These are phyloP conservation scores for Botrytis cinerea DNA, from an alignment of 2,329 filamentous ascomycete genomes.

Conservation along the genomic window DNA sequence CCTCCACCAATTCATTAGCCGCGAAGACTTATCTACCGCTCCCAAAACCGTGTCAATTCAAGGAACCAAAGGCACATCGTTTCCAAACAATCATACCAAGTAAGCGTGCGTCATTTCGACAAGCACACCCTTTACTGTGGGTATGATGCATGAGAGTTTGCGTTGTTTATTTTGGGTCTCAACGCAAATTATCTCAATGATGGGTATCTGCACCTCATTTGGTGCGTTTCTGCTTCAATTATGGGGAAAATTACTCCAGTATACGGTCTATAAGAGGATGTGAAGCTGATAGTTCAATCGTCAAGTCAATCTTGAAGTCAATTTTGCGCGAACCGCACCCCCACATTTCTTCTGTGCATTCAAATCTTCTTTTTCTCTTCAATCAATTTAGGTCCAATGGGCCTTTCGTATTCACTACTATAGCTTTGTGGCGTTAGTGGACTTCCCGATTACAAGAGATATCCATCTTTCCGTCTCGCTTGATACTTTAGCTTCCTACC, in stretches of 20 bases:
- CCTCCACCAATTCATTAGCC: background rate
- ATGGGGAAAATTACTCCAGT: background rate
- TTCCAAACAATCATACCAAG: background rate
- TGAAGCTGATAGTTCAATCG: background rate
- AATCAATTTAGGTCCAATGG: background rate
- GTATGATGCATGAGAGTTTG: background rate
- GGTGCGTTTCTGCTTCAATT: too few species aligned
- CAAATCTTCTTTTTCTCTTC: background rate
- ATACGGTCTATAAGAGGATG: background rate
- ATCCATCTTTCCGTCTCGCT: background rate
- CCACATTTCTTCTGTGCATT: background rate
- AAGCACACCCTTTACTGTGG: background rate
- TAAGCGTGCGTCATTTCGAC: background rate
- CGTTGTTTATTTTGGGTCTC: background rate
- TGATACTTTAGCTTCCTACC: background rate
- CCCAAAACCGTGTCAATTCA: background rate
- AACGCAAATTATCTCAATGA: background rate
- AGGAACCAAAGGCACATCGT: background rate
- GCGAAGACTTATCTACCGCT: background rate
- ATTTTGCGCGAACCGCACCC: background rate
- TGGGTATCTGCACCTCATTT: background rate
- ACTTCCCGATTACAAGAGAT: background rate
- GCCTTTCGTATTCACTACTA: background rate
- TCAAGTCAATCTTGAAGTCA: background rate
- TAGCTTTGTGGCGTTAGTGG: background rate